These are phyloP conservation scores for Leptographium lundbergii DNA, from an alignment of 2,329 filamentous ascomycete species.

Conservation along the genomic window DNA sequence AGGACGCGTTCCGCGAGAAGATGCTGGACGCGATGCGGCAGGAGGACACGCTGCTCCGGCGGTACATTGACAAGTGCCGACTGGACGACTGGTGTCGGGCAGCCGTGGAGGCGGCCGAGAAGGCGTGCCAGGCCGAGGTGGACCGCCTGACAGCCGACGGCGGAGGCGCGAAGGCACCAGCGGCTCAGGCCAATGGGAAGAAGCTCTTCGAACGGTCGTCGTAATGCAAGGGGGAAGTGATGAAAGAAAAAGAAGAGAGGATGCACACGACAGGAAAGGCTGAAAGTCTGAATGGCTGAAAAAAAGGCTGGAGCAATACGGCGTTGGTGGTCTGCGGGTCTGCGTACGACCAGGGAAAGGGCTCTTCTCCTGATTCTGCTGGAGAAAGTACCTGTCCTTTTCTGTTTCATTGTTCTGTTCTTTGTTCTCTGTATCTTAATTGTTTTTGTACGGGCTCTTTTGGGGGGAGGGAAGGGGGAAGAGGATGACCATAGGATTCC, in stretches of 20 bases:
- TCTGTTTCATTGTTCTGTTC: background rate
- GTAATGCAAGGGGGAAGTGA: background rate
- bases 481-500: background rate
- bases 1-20: constrained; percentile 51
- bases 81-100: constrained; percentile 52
- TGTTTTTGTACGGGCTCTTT: background rate
- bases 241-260: background rate
- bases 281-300: background rate
- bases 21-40: constrained; percentile 58
- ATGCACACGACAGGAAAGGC: background rate
- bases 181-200: background rate
- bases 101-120: constrained; percentile 16
- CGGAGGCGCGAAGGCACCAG: too few species aligned
- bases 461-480: background rate
- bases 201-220: background rate
- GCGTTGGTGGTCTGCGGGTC: background rate
- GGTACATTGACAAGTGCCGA: constrained; percentile 53
- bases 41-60: constrained; percentile 55
- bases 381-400: too few species aligned
- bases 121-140: constrained; percentile 15
- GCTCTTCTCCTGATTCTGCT: background rate
- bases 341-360: background rate
- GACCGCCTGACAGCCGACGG: constrained; percentile 8
- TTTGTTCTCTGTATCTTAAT: background rate
- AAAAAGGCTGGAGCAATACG: background rate